These are phyloP conservation scores for Ogataea parapolymorpha DNA, from an alignment of 805 yeast genomes.

Conservation along the genomic window DNA sequence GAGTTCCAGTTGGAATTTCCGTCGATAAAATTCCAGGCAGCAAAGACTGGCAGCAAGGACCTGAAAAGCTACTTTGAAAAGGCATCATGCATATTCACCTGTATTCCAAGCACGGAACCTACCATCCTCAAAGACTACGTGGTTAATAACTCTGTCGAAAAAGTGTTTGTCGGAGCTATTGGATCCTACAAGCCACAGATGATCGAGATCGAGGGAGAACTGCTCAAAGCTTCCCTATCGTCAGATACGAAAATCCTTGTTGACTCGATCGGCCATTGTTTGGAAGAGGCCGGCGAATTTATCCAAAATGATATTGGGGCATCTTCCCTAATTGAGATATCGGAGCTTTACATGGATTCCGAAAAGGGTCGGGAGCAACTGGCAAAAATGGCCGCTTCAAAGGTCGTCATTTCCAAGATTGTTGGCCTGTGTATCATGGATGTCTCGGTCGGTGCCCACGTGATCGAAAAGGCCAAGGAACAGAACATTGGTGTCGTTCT, in stretches of 20 bases:
- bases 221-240: constrained; percentile 36
- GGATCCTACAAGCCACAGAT: constrained; percentile 69
- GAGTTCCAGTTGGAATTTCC: constrained; percentile 35
- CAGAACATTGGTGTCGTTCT: constrained; percentile 31
- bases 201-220: constrained; percentile 54
- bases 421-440: constrained; percentile 70
- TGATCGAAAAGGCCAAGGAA: constrained; percentile 33
- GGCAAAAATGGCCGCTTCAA: constrained; percentile 20
- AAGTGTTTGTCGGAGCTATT: constrained; percentile 51
- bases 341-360: constrained; percentile 33
- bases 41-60: constrained; percentile 17
- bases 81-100: constrained; percentile 53
- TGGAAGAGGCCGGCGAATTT: constrained; percentile 64
- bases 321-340: constrained; percentile 45
- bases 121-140: constrained; percentile 36
- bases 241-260: constrained; percentile 47
- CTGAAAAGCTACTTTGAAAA: constrained; percentile 30
- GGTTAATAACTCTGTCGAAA: constrained; percentile 17
- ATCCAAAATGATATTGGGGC: constrained; percentile 41
- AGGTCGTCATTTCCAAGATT: constrained; percentile 47
- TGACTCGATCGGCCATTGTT: constrained; percentile 55
- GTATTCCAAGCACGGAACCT: constrained; percentile 56
- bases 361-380: constrained; percentile 8
- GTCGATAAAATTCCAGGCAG: constrained; percentile 21
- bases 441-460: constrained; percentile 45